Evolutionary conservation across 73 alveolate species (phyloP), one percentile per base, ranked within the genome.

Genomic region (Durusdinium trenchii): DNA sequence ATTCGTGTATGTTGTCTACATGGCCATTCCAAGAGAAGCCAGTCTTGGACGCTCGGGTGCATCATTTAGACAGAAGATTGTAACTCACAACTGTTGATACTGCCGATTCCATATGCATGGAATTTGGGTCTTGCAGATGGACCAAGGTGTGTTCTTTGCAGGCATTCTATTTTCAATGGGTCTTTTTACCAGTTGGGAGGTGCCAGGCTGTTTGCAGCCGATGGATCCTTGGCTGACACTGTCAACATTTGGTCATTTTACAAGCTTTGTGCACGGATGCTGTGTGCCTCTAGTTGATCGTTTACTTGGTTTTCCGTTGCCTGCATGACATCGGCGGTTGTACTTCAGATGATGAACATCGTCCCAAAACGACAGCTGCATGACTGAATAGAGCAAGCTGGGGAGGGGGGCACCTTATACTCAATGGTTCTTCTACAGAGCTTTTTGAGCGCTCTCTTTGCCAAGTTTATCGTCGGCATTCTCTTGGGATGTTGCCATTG

Each of bases 151-250:
- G 45, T 51, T 91, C 89, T 91, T 91, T 48, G 97, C 97, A 14
- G 97, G 97, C 42, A 43, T 91, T 42, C 87, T 91, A 75, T 91
- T 91, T 54, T 47, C 89, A 54, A 69, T 38, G 54, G 97, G 97
- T 46, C 54, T 91, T 54, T 75, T 91, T 52, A 91, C 97, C 57
- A 48, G 89, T 45, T 91, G 97, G 97, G 97, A 91, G 46, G 97
- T 91, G 10, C 97, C 97, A 18, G 97, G 97, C 50, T 91, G 97
- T 57, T 42, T 91, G 40, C 97, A 91, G 78, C 97, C 97, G 26
- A 75, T 89, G 96, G 96, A 62, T 7, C 26, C 96, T 36, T 35
- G 48, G 96, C 52, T 35, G 96, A 12, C 43, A 3, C 40, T 20
- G 23, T 28, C 47, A 61, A 47, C 45, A 30, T 64, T 64, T 12